Conservation (phyloP, 2,329 filamentous ascomycete species). For the Sarocladium kiliense region DNA sequence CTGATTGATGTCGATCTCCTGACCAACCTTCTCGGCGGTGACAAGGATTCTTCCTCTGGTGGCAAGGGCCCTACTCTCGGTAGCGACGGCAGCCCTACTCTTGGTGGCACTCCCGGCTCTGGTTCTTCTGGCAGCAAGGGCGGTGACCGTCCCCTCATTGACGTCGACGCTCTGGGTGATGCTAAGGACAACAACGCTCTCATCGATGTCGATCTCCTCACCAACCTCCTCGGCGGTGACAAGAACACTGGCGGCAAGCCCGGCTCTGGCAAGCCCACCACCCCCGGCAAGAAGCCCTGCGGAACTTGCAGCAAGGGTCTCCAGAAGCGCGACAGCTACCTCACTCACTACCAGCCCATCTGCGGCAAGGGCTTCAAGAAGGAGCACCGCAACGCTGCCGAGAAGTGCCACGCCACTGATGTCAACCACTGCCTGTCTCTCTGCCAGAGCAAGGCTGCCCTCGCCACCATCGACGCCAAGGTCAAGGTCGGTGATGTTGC, state of each 20-base stretch:
- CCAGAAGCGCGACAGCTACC: conserved; percentile 8
- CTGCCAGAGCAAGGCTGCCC: conserved; percentile 17
- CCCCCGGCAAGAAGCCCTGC: background rate
- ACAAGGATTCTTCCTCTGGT: background rate
- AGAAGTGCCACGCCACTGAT: conserved; percentile 15
- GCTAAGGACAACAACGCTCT: conserved; percentile 4
- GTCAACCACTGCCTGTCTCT: conserved; percentile 19
- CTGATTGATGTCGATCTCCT: conserved; percentile 10
- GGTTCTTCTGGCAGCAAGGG: background rate
- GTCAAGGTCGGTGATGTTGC: conserved; percentile 13
- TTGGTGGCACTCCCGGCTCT: background rate
- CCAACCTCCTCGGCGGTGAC: background rate
- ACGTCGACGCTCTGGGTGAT: background rate
- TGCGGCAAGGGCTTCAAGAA: conserved; percentile 20
- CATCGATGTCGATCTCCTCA: conserved; percentile 8
- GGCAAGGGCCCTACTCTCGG: too few relatives aligned
- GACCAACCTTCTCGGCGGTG: background rate
- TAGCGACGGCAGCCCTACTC: too few relatives aligned
- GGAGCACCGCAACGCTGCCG: conserved; percentile 14
- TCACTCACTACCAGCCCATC: conserved; percentile 20
- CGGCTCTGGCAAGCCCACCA: background rate
- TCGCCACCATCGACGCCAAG: conserved; percentile 15
- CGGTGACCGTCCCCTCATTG: conserved; percentile 2
- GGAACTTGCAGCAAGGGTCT: background rate
- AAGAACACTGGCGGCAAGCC: background rate